A percentile compares a stretch with the other conserved stretches of the same genome.
Evolutionary conservation across 2,329 filamentous ascomycete species (phyloP).

Genomic region (Amauroascus niger): DNA sequence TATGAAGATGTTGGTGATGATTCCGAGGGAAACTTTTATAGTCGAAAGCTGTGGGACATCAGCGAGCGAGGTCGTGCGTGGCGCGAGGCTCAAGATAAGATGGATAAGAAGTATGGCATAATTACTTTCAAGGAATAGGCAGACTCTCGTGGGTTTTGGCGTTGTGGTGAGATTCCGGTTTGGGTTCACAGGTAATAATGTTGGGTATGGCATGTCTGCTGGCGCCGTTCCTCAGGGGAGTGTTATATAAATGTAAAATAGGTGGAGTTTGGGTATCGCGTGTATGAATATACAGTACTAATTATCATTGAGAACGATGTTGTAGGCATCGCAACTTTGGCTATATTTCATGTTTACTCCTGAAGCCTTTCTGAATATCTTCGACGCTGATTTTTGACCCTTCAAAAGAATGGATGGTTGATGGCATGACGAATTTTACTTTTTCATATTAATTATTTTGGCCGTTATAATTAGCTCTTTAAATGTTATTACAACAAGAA

Average conservation of each 20-base stretch:
- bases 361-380: too few species aligned
- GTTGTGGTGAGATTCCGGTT: background rate
- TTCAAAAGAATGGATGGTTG: too few species aligned
- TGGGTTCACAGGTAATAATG: background rate
- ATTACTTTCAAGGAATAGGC: conserved; percentile 14
- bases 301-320: too few species aligned
- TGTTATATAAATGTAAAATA: too few species aligned
- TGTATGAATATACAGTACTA: too few species aligned
- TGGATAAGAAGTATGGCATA: conserved; percentile 40
- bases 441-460: too few species aligned
- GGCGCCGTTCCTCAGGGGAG: too few species aligned
- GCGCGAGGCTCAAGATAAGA: conserved; percentile 46
- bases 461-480: background rate
- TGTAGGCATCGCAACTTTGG: too few species aligned
- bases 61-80: conserved; percentile 50
- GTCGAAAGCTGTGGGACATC: conserved; percentile 33
- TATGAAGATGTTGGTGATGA: conserved; percentile 30
- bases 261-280: too few species aligned
- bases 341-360: too few species aligned
- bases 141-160: background rate
- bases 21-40: conserved; percentile 22
- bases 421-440: too few species aligned
- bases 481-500: background rate
- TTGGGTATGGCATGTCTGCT: background rate
- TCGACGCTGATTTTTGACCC: too few species aligned